Conservation (phyloP, 345 rosid species). For the Stellera chamaejasme region DNA sequence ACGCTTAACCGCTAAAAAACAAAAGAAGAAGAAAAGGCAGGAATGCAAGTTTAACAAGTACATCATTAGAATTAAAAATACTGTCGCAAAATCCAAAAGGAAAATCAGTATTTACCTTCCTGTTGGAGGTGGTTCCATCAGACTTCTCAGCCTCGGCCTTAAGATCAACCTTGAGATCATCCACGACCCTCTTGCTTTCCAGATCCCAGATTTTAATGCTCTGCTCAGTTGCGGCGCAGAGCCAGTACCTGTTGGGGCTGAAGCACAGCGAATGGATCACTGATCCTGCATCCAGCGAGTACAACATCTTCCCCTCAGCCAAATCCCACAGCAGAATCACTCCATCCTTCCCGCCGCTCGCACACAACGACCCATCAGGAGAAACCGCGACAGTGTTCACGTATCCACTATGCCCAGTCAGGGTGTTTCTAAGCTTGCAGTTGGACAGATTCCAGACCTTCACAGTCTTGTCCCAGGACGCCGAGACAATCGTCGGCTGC, state of each 20-base stretch:
- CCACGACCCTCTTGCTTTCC: conserved; percentile 83
- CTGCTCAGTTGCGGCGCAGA: conserved; percentile 76
- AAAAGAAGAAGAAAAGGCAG: too few species aligned
- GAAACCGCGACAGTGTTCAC: conserved; percentile 76
- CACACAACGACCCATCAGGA: conserved; percentile 71
- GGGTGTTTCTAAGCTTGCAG: conserved; percentile 58
- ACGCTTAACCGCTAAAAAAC: too few species aligned
- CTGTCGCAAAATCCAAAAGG: background rate
- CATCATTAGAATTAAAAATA: background rate
- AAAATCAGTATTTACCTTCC: conserved; percentile 39
- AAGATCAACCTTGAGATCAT: conserved; percentile 82
- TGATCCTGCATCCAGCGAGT: conserved; percentile 61
- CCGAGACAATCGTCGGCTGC: conserved; percentile 57
- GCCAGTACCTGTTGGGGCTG: conserved; percentile 90
- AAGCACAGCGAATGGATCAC: conserved; percentile 74
- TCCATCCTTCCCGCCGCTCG: conserved; percentile 79
- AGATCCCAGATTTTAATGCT: conserved; percentile 93
- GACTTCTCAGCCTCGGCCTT: conserved; percentile 77
- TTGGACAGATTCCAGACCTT: conserved; percentile 85
- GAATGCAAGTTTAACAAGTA: background rate
- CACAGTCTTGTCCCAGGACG: conserved; percentile 72
- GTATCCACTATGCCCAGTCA: conserved; percentile 57
- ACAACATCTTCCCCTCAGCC: conserved; percentile 70
- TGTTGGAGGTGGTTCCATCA: conserved; percentile 46
- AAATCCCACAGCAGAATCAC: conserved; percentile 70